Base-by-base conservation (phyloP, 2,329 filamentous ascomycete species). In the Sarocladium strictum region DNA sequence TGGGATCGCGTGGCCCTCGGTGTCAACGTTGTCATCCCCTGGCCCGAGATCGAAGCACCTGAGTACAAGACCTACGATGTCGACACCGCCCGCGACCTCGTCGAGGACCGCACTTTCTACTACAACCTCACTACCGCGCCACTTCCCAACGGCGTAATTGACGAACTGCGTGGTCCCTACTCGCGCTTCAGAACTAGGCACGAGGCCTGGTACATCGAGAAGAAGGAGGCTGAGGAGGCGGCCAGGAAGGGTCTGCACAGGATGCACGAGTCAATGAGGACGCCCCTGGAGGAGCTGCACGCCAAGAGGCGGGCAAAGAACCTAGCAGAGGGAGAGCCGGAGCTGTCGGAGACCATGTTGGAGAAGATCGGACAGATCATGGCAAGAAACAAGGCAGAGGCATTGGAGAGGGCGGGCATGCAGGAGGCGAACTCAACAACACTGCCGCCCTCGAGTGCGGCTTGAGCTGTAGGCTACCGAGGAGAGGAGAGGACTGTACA, bases 141-240 rank as follows among this genome's bases (percentile, higher is more conserved):
- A 14, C 90, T 96, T 79, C 91, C 93, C 4, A 72, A 77, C 27
- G 73, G 71, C n/a, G 80, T 97, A 35, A 79, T 96, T 60, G 85
- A 96, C 68, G 93, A 97, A 76, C 77, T 97, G 66, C 81, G 91
- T 66, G 87, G 88, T 75, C 87, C 85, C 67, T 96, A 86, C 78
- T 89, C 86, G 62, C 83, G 80, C 63, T 94, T 92, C 82, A 80
- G 91, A 64, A 90, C 85, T 53, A 79, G 89, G 49, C 90, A 96
- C 72, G 87, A 91, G 59, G 74, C 80, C 45, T 87, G 86, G 68
- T 96, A 87, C 67, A 69, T 92, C 53, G 76, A 76, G 60, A 72
- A 76, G 70, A 86, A 85, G 76, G 76, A 83, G 68, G 72, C 76
- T 56, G 79, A 86, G 67, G 85, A 81, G 41, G 66, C 64, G 26